These are phyloP conservation scores for Leishmania amazonensis DNA, from an alignment of 208 protist genomes.

Conservation along the genomic window DNA sequence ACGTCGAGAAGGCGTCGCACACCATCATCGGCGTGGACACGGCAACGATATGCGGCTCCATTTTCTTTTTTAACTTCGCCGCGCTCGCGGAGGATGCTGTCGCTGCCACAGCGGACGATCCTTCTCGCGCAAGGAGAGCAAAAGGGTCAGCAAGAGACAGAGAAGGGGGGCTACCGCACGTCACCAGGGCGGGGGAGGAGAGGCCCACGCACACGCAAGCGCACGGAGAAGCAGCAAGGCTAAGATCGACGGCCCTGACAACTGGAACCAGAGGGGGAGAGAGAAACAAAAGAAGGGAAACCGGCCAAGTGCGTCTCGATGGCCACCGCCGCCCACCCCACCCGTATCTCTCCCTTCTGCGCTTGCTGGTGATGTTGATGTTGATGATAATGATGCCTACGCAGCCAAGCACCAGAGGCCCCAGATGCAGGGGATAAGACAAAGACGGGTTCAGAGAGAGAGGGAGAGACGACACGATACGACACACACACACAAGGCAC, in stretches of 20 bases:
- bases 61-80: neutral
- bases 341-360: no score
- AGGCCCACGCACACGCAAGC: neutral
- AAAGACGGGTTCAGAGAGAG: neutral
- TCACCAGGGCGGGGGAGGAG: neutral
- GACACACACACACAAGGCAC: no score
- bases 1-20: constrained; percentile 65
- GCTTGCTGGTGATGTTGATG: no score
- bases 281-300: constrained; percentile 10
- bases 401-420: no score
- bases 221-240: neutral
- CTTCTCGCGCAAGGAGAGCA: neutral
- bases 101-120: constrained; percentile 1
- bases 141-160: neutral
- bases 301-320: neutral
- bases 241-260: neutral
- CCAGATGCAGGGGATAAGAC: no score
- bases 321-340: no score
- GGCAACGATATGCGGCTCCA: constrained; percentile 18
- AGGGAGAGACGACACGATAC: neutral
- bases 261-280: constrained; percentile 6
- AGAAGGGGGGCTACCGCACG: no score
- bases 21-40: constrained; percentile 58
- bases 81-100: neutral
- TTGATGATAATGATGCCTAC: no score